A percentile compares a stretch with the other conserved stretches of the same genome.
These are phyloP conservation scores for Penicillium sp. DNA, from an alignment of 2,329 filamentous ascomycete genomes.

Conservation along the genomic window DNA sequence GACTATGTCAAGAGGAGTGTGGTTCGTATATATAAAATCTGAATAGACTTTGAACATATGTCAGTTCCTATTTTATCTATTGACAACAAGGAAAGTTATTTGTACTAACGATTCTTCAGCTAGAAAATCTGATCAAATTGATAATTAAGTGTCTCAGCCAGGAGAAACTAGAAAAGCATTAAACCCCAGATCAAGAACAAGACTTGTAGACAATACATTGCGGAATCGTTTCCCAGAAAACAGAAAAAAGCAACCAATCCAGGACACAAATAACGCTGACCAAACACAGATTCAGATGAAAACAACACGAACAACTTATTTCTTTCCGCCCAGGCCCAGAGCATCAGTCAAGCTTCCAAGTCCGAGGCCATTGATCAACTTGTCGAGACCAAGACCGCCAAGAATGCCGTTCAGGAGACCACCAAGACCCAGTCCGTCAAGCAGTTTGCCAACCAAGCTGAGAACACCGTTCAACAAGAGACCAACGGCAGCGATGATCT, in stretches of 20 bases:
- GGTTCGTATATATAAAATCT: neutral
- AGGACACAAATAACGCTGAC: neutral
- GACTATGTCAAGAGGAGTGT: neutral
- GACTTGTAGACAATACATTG: neutral
- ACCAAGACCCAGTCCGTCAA: conserved; percentile 80
- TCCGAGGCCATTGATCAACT: conserved; percentile 54
- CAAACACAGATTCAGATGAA: neutral
- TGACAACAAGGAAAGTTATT: neutral
- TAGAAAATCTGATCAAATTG: neutral
- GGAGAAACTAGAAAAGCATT: neutral
- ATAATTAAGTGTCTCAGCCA: conserved; percentile 3
- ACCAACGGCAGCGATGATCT: conserved; percentile 89
- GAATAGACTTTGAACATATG: neutral
- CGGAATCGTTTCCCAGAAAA: neutral
- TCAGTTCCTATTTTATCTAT: neutral
- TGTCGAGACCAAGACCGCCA: conserved; percentile 68
- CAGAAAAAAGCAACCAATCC: neutral
- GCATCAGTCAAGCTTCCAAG: conserved; percentile 53
- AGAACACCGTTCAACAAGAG: conserved; percentile 81
- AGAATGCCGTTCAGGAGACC: conserved; percentile 78
- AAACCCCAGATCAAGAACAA: neutral
- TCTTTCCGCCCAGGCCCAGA: conserved; percentile 53
- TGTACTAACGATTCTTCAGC: neutral
- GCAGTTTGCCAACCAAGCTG: conserved; percentile 77
- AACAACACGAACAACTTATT: conserved; percentile 33